A percentile compares a stretch with the other conserved stretches of the same genome.
phyloP scores from a whole-genome alignment of 75 land plant genomes.

The Cunninghamia lanceolata region DNA sequence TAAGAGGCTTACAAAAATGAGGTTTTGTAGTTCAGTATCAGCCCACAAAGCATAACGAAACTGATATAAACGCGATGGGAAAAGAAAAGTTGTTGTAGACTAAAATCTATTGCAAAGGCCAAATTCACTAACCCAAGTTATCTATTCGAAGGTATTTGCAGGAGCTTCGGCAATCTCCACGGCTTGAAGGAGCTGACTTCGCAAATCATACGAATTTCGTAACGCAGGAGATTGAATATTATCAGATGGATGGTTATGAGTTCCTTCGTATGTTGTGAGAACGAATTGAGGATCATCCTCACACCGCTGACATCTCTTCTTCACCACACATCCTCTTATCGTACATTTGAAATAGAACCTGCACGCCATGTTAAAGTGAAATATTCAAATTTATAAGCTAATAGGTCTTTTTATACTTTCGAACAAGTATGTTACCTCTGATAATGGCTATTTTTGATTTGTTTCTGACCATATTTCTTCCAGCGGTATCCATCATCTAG shows the following conservation, averaged over 20 bases:
- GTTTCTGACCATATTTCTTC: conserved; percentile 38
- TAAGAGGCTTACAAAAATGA: too few relatives aligned
- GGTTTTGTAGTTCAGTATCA: too few relatives aligned
- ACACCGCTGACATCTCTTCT: conserved; percentile 66
- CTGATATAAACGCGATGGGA: too few relatives aligned
- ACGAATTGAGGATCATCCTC: conserved; percentile 47
- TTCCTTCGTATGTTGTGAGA: conserved; percentile 68
- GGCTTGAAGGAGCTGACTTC: not conserved
- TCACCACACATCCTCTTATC: conserved; percentile 44
- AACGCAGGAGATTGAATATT: not conserved
- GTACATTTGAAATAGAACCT: conserved; percentile 66
- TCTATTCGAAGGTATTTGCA: not conserved
- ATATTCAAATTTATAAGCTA: not conserved
- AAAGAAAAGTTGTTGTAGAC: too few relatives aligned
- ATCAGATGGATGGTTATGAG: conserved; percentile 40
- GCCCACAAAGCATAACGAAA: too few relatives aligned
- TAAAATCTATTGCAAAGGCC: too few relatives aligned
- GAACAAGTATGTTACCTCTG: conserved; percentile 13
- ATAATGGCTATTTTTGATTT: conserved; percentile 20
- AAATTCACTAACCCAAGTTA: not conserved
- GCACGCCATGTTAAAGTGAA: not conserved
- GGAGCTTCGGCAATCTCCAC: not conserved
- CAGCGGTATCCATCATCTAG: conserved; percentile 29
- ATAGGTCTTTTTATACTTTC: not conserved
- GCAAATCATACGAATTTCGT: not conserved